phyloP scores from a whole-genome alignment of 768 basidiomycete species.

The Russula dissimulans region DNA sequence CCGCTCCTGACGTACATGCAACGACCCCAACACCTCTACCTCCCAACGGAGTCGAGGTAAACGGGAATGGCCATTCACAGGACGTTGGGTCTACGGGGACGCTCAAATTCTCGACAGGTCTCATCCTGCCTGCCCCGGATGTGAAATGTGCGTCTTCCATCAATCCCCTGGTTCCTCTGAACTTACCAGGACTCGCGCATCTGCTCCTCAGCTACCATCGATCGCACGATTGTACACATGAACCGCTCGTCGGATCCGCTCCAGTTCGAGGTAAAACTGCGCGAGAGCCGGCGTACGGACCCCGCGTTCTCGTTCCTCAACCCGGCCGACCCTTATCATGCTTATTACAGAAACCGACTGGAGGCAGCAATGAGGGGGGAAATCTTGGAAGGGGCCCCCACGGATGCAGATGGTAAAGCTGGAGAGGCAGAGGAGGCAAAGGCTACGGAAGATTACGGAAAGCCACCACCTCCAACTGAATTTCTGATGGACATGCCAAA shows the following conservation, averaged over 20 bases:
- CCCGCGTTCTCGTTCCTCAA: constrained; percentile 99
- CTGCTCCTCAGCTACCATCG: constrained; percentile 67
- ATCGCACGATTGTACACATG: constrained; percentile 86
- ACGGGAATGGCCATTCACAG: constrained; percentile 33
- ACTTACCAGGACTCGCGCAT: background rate
- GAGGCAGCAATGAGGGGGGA: constrained; percentile 75
- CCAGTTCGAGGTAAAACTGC: constrained; percentile 93
- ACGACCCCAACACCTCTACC: constrained; percentile 17
- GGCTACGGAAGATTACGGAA: constrained; percentile 43
- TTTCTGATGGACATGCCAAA: constrained; percentile 83
- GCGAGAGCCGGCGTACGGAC: constrained; percentile 92
- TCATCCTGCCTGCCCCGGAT: constrained; percentile 94
- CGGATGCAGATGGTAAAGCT: constrained; percentile 15
- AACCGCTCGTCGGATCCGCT: constrained; percentile 90
- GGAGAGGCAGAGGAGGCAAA: constrained; percentile 6
- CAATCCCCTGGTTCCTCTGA: background rate
- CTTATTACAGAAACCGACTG: constrained; percentile 91
- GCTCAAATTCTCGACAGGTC: constrained; percentile 59
- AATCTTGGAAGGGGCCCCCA: constrained; percentile 47
- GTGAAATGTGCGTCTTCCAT: constrained; percentile 64
- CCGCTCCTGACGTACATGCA: background rate
- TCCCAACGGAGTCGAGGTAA: constrained; percentile 36
- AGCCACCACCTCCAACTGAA: constrained; percentile 70
- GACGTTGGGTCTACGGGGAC: constrained; percentile 29
- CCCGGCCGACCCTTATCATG: constrained; percentile 94